A percentile compares a stretch with the other conserved stretches of the same genome.
These are phyloP conservation scores for Solanum virginianum DNA, from an alignment of 257 asterid species.

Conservation along the genomic window DNA sequence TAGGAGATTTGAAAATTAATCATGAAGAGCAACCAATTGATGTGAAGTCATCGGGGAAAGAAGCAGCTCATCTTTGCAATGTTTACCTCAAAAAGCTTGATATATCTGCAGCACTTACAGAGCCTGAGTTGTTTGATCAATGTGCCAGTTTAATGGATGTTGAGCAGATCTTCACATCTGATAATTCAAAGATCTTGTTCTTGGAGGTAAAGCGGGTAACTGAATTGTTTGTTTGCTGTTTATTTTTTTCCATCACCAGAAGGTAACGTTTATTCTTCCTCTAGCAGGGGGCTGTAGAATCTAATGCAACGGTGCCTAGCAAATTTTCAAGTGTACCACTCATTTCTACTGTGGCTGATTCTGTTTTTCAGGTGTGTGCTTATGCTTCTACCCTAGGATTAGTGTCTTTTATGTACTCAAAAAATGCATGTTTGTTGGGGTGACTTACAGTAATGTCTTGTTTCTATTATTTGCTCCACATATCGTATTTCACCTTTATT, in stretches of 20 bases:
- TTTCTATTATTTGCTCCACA: neutral
- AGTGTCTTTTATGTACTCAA: neutral
- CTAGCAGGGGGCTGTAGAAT: constrained; percentile 36
- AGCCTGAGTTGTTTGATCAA: constrained; percentile 50
- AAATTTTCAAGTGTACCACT: constrained; percentile 23
- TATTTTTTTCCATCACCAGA: neutral
- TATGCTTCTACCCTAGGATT: neutral
- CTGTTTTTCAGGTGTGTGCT: constrained; percentile 60
- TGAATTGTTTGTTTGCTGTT: neutral
- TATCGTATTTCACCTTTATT: neutral
- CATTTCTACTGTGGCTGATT: constrained; percentile 42
- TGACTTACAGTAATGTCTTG: neutral
- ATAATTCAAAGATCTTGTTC: constrained; percentile 29
- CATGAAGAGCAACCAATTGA: constrained; percentile 16
- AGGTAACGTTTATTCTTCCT: neutral
- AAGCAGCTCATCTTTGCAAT: constrained; percentile 24
- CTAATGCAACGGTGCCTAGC: constrained; percentile 11
- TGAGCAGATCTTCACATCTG: constrained; percentile 26
- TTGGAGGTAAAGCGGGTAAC: constrained; percentile 49
- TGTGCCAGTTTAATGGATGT: constrained; percentile 36
- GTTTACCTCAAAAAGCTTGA: constrained; percentile 74
- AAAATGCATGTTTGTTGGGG: neutral
- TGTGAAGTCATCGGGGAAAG: constrained; percentile 28
- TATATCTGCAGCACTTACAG: constrained; percentile 74
- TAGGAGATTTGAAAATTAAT: constrained; percentile 19